These are phyloP conservation scores for Selenicereus undatus DNA, from an alignment of 148 eudicot species.

Conservation along the genomic window DNA sequence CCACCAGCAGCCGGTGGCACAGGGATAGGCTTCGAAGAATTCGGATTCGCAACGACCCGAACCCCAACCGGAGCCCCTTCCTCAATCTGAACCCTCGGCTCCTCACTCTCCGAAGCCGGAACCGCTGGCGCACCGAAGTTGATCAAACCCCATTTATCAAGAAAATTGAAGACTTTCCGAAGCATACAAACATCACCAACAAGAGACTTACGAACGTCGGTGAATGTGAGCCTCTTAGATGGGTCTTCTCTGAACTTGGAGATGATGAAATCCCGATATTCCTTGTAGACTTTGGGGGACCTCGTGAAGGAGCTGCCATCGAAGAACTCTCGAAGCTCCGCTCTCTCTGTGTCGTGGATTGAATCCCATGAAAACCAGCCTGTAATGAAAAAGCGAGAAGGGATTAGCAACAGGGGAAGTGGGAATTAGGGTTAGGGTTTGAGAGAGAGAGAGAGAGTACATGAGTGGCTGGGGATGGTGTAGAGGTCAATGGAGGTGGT, in stretches of 20 bases:
- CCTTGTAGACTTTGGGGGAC: slow-evolving; percentile 85
- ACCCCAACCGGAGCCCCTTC: slow-evolving; percentile 88
- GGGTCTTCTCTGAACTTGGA: slow-evolving; percentile 77
- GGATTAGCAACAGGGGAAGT: not conserved
- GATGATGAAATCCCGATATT: slow-evolving; percentile 86
- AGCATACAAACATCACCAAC: slow-evolving; percentile 75
- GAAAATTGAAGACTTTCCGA: slow-evolving; percentile 65
- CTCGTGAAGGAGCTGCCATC: slow-evolving; percentile 72
- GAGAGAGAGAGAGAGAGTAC: slow-evolving; percentile 36
- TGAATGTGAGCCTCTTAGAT: slow-evolving; percentile 54
- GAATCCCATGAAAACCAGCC: slow-evolving; percentile 94
- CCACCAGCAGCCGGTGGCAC: slow-evolving; percentile 24
- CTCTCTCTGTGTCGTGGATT: slow-evolving; percentile 73
- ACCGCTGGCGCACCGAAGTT: slow-evolving; percentile 40
- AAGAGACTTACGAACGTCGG: slow-evolving; percentile 74
- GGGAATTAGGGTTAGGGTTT: slow-evolving; percentile 23
- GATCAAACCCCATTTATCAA: slow-evolving; percentile 75
- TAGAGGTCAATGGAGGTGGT: slow-evolving; percentile 49
- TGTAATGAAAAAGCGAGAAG: slow-evolving; percentile 21
- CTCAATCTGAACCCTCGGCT: slow-evolving; percentile 59
- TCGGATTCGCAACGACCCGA: slow-evolving; percentile 70
- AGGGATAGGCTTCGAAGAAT: slow-evolving; percentile 52
- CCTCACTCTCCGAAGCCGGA: slow-evolving; percentile 24
- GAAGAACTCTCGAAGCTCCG: slow-evolving; percentile 66
- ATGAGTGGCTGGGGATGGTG: slow-evolving; percentile 76